Evolutionary conservation across 441 rosid species (phyloP).

Genomic region (Macaranga tanarius): DNA sequence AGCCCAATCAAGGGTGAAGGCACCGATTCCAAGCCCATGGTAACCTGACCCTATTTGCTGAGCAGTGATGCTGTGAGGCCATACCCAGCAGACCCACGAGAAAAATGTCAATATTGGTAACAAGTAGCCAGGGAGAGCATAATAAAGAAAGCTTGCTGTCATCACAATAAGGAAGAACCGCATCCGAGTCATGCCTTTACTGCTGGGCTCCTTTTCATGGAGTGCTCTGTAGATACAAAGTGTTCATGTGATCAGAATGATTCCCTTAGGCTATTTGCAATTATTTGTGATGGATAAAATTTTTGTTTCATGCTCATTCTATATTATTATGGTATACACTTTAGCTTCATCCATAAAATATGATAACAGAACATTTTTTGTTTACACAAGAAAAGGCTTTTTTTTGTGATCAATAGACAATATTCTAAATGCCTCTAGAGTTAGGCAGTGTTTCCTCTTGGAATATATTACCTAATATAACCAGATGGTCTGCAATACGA

Average conservation of each 20-base stretch:
- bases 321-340: too few species aligned
- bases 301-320: neutral
- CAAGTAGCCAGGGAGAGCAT: conserved; percentile 78
- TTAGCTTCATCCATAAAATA: neutral
- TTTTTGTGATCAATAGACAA: neutral
- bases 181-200: conserved; percentile 66
- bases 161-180: conserved; percentile 61
- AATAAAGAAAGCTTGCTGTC: conserved; percentile 71
- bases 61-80: conserved; percentile 81
- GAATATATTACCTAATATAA: neutral
- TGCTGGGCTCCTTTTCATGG: conserved; percentile 68
- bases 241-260: conserved; percentile 3
- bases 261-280: neutral
- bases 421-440: neutral
- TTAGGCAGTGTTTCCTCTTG: conserved; percentile 1
- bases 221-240: conserved; percentile 59
- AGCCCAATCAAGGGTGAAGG: conserved; percentile 94
- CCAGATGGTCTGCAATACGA: too few species aligned
- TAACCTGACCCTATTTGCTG: conserved; percentile 93
- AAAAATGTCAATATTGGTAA: conserved; percentile 86
- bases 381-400: neutral
- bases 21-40: conserved; percentile 89
- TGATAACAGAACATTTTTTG: too few species aligned
- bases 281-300: neutral
- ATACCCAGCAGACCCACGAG: conserved; percentile 97